Percentiles rank a stretch among this genome's conserved stretches.
Evolutionary conservation across 306 rosid species (phyloP).

Genomic region (Prunus armeniaca): DNA sequence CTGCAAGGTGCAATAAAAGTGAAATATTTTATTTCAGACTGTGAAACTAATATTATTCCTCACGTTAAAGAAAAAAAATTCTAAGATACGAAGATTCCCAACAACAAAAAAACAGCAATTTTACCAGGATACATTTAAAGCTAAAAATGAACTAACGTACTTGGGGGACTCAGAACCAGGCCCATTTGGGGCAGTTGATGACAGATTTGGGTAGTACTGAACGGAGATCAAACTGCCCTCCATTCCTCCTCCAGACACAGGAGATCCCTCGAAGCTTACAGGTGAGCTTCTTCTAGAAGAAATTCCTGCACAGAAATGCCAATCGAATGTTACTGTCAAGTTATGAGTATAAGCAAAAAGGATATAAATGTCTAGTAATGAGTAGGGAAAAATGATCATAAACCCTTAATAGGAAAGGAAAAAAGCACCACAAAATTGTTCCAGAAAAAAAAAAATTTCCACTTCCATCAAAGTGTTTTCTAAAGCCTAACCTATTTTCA

Average conservation of each 20-base stretch:
- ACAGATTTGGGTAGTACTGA: conserved; percentile 53
- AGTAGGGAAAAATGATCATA: not conserved
- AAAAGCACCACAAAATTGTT: not conserved
- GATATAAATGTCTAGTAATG: not conserved
- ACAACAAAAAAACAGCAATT: not conserved
- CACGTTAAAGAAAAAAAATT: not conserved
- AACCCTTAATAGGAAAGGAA: not conserved
- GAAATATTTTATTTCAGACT: not conserved
- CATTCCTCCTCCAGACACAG: conserved; percentile 36
- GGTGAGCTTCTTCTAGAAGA: conserved; percentile 48
- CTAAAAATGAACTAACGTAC: conserved; percentile 39
- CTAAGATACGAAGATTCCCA: conserved; percentile 1
- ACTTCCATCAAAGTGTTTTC: not conserved
- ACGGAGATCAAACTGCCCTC: conserved; percentile 43
- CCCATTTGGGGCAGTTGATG: conserved; percentile 40
- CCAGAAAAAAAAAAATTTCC: not conserved
- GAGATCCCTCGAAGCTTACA: conserved; percentile 54
- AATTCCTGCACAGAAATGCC: conserved; percentile 46
- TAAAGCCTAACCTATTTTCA: not conserved
- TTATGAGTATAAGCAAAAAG: not conserved
- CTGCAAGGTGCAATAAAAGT: conserved; percentile 43
- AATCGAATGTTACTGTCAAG: not conserved
- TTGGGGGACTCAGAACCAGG: conserved; percentile 55
- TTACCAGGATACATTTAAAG: conserved; percentile 10
- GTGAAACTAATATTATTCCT: not conserved